Base-by-base conservation (phyloP, 1,139 yeast genomes). In the Diutina sp. region DNA sequence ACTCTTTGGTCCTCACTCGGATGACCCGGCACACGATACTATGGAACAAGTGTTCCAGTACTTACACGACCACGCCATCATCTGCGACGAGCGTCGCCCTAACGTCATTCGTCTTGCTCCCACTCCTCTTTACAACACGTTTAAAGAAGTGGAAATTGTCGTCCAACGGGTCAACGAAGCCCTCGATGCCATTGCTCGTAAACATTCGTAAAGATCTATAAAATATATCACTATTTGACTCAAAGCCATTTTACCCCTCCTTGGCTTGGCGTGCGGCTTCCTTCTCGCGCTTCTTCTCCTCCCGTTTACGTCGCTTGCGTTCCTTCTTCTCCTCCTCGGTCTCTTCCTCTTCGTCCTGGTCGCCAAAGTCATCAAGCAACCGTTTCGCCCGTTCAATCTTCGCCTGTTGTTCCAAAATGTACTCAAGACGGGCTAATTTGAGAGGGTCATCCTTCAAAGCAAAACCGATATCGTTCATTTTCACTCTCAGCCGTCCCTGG, bases 81-180 rank as follows among this genome's bases (percentile, higher is more conserved):
- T 90, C 51, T 87, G 90, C 58, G 98, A 91, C 66, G 97, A 90
- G 65, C 78, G 98, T 66, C 78, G 89, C 66, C 98, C 97, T 1
- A 84, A 85, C 66, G 97, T 90, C 8, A 83, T 91, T 51, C 74
- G 98, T 58, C 67, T 90, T 38, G 93, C 96, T 0, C 97, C 98
- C 5, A 76, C 80, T 7, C 93, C 96, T 0, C 74, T 90, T 57
- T 91, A 91, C 71, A 91, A 89, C 64, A 82, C 88, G 1, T 87
- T 87, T 61, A 70, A 66, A 54, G 95, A 91, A 60, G 84, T 87
- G 21, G 72, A 65, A 54, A 58, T 63, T 6, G 83, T 82, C 4
- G 82, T 75, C 5, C 61, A 69, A 29, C 64, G 73, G n/a, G 64
- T 90, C 5, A 70, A 82, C 29, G 71, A 69, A 57, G 75, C 73